A percentile compares a stretch with the other conserved stretches of the same genome.
phyloP scores from a whole-genome alignment of 2,329 filamentous ascomycete species.

The Aspergillus sp. region DNA sequence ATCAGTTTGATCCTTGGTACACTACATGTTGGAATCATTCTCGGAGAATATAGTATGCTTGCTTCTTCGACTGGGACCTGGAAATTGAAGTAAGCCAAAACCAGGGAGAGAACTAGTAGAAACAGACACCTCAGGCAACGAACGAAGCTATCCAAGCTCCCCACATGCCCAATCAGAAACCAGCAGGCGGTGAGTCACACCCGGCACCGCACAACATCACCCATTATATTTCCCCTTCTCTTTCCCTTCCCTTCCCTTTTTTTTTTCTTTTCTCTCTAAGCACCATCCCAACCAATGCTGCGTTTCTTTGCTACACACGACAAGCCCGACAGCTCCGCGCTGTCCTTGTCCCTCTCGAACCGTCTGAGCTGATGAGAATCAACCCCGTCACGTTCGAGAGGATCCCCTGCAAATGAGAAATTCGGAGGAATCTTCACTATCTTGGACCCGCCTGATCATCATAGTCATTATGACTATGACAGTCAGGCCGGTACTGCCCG shows the following conservation, averaged over 20 bases:
- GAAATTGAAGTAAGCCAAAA: no score
- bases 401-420: slow-evolving; percentile 83
- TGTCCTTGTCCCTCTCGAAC: slow-evolving; percentile 26
- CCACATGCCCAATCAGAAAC: not conserved
- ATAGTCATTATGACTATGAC: slow-evolving; percentile 14
- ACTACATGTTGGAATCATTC: no score
- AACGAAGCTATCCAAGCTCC: not conserved
- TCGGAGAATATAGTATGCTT: no score
- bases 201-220: not conserved
- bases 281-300: slow-evolving; percentile 86
- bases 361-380: slow-evolving; percentile 6
- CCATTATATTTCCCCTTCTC: slow-evolving; percentile 15
- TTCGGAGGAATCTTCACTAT: slow-evolving; percentile 92
- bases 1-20: no score
- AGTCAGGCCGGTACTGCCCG: slow-evolving; percentile 61
- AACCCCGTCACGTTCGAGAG: not conserved
- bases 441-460: slow-evolving; percentile 44
- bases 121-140: not conserved
- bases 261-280: slow-evolving; percentile 56
- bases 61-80: no score
- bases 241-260: slow-evolving; percentile 26
- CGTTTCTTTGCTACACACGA: slow-evolving; percentile 91
- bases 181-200: slow-evolving; percentile 18
- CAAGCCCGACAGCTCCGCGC: slow-evolving; percentile 46
- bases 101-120: not conserved